Conservation (phyloP, 2,329 filamentous ascomycete genomes). For the Ramularia endophylla region DNA sequence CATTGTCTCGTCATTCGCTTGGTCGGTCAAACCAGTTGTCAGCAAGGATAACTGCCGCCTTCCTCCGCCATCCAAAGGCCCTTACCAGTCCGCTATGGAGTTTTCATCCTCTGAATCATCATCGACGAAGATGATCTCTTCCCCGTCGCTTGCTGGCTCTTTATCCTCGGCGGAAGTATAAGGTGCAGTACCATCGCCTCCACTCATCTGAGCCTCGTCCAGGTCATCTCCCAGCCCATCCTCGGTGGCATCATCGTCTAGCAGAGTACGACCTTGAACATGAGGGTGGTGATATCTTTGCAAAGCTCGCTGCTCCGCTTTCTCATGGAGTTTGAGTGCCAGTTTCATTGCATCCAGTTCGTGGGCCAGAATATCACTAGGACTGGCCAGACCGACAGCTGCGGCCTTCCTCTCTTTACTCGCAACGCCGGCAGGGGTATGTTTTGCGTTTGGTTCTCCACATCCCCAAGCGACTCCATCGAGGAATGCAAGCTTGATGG, state of each 20-base stretch:
- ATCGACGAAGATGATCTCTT: too few species aligned
- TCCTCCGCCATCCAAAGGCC: too few species aligned
- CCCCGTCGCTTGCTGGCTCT: too few species aligned
- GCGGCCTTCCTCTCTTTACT: slow-evolving; percentile 7
- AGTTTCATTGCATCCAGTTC: slow-evolving; percentile 7
- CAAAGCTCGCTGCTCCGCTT: neutral
- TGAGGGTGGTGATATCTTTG: neutral
- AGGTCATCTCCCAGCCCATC: too few species aligned
- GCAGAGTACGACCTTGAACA: neutral
- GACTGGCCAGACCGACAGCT: slow-evolving; percentile 8
- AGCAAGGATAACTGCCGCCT: too few species aligned
- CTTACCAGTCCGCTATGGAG: too few species aligned
- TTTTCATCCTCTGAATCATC: too few species aligned
- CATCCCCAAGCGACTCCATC: slow-evolving; percentile 8
- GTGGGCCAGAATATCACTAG: slow-evolving; percentile 7
- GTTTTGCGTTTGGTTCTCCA: slow-evolving; percentile 7
- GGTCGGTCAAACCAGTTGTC: too few species aligned
- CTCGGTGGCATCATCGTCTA: neutral
- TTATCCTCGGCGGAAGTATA: too few species aligned
- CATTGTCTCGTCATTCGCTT: too few species aligned
- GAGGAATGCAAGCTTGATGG: slow-evolving; percentile 11
- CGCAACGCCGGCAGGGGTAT: slow-evolving; percentile 3
- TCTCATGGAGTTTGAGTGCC: neutral
- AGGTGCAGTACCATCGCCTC: too few species aligned
- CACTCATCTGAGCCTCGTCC: too few species aligned